Percentiles rank a stretch among this genome's conserved stretches.
Evolutionary conservation across 140 eudicot species (phyloP).

Genomic region (Senecio squalidus): DNA sequence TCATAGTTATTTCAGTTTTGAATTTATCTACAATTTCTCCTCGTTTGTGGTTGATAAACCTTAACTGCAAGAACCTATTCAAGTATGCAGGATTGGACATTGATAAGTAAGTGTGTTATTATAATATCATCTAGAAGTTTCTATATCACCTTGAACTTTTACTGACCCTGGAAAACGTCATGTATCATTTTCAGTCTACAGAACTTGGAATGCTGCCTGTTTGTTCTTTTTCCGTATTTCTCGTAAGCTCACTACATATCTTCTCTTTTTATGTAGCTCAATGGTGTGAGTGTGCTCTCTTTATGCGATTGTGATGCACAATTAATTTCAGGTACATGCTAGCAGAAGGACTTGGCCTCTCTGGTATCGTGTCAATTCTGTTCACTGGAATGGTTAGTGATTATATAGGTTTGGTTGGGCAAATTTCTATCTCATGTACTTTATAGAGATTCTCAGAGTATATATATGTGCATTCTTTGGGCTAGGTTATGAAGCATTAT

Average conservation of each 20-base stretch:
- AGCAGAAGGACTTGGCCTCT: slow-evolving; percentile 97
- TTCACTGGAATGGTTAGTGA: slow-evolving; percentile 97
- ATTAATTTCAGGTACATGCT: slow-evolving; percentile 77
- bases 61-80: slow-evolving; percentile 81
- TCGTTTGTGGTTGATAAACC: slow-evolving; percentile 36
- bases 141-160: neutral
- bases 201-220: slow-evolving; percentile 95
- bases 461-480: neutral
- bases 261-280: neutral
- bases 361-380: slow-evolving; percentile 94
- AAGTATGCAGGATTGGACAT: slow-evolving; percentile 98
- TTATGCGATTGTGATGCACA: slow-evolving; percentile 5
- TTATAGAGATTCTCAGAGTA: slow-evolving; percentile 3
- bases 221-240: slow-evolving; percentile 96
- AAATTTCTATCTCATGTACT: neutral
- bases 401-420: slow-evolving; percentile 9
- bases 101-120: slow-evolving; percentile 68
- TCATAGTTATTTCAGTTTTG: slow-evolving; percentile 11
- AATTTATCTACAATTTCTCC: neutral
- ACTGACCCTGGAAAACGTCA: slow-evolving; percentile 11
- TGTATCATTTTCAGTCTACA: slow-evolving; percentile 61
- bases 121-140: slow-evolving; percentile 4
- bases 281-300: slow-evolving; percentile 2
- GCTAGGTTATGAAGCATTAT: slow-evolving; percentile 97
- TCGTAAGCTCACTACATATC: slow-evolving; percentile 55